Conservation (phyloP, 306 rosid genomes). For the Cucurbita moschata region DNA sequence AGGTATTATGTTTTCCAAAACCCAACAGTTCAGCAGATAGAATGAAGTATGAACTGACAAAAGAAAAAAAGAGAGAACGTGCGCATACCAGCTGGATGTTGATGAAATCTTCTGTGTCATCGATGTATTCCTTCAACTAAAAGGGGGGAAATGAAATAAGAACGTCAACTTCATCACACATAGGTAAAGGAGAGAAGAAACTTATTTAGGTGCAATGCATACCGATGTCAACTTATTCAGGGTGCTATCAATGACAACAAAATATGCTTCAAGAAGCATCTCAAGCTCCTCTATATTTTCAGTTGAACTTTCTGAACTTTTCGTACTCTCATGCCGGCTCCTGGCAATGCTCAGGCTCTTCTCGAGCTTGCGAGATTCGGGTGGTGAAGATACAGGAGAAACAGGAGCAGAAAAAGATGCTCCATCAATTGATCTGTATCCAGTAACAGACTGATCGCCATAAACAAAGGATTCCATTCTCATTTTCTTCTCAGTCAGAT, state of each 20-base stretch:
- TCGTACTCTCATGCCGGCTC: conserved; percentile 86
- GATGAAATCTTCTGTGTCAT: conserved; percentile 96
- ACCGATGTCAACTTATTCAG: conserved; percentile 92
- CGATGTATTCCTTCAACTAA: conserved; percentile 97
- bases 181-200: conserved; percentile 1
- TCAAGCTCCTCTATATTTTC: conserved; percentile 97
- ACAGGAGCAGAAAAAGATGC: conserved; percentile 92
- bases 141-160: conserved; percentile 11
- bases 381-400: conserved; percentile 94
- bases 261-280: conserved; percentile 96
- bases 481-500: conserved; percentile 87
- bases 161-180: not conserved
- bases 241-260: conserved; percentile 95
- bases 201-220: conserved; percentile 8
- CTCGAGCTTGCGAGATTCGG: conserved; percentile 69
- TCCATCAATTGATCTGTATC: conserved; percentile 60
- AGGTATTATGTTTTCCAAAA: not conserved
- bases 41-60: not conserved
- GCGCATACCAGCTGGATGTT: conserved; percentile 81
- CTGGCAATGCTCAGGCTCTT: conserved; percentile 83
- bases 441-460: conserved; percentile 74
- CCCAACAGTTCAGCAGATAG: not conserved
- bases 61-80: not conserved
- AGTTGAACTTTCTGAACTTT: conserved; percentile 69
- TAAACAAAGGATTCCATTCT: conserved; percentile 67